phyloP scores from a whole-genome alignment of 2,329 filamentous ascomycete genomes.

The Trichophyton benhamiae region DNA sequence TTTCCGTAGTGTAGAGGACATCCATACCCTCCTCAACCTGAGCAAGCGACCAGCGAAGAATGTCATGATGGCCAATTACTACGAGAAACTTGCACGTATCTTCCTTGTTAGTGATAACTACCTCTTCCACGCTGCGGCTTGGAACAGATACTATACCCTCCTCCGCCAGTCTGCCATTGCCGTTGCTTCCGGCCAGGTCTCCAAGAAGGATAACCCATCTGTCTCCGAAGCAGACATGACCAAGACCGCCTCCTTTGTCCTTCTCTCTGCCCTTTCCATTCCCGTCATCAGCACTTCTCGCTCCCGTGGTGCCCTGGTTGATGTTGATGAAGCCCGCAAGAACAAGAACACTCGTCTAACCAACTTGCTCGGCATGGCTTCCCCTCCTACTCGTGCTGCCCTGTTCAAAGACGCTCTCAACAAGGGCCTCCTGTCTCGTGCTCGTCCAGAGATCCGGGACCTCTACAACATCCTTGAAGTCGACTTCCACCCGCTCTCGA shows the following conservation, averaged over 20 bases:
- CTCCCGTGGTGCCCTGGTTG: slow-evolving; percentile 87
- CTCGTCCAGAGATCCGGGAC: slow-evolving; percentile 85
- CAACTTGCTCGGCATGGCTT: slow-evolving; percentile 85
- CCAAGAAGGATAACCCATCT: slow-evolving; percentile 88
- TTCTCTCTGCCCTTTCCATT: slow-evolving; percentile 90
- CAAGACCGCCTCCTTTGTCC: slow-evolving; percentile 88
- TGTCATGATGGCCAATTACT: slow-evolving; percentile 99
- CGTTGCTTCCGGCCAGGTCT: slow-evolving; percentile 70
- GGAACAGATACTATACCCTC: slow-evolving; percentile 94
- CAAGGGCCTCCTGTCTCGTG: slow-evolving; percentile 87
- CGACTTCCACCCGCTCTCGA: slow-evolving; percentile 96
- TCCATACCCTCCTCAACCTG: slow-evolving; percentile 89
- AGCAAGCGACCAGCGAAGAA: slow-evolving; percentile 98
- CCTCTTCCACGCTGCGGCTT: slow-evolving; percentile 95
- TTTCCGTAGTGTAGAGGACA: slow-evolving; percentile 97
- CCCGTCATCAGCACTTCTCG: slow-evolving; percentile 97
- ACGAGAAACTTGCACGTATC: slow-evolving; percentile 96
- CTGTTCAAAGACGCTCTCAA: slow-evolving; percentile 93
- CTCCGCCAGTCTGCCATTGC: slow-evolving; percentile 79
- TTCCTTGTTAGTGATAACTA: slow-evolving; percentile 99
- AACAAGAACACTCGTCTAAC: slow-evolving; percentile 98
- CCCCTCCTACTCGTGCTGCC: slow-evolving; percentile 73
- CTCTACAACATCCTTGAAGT: slow-evolving; percentile 98
- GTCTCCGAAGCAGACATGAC: slow-evolving; percentile 82
- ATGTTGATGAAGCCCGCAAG: slow-evolving; percentile 93